Percentiles rank a stretch among this genome's conserved stretches.
Evolutionary conservation across 148 eudicot genomes (phyloP).

Genomic region (Bassia scoparia): DNA sequence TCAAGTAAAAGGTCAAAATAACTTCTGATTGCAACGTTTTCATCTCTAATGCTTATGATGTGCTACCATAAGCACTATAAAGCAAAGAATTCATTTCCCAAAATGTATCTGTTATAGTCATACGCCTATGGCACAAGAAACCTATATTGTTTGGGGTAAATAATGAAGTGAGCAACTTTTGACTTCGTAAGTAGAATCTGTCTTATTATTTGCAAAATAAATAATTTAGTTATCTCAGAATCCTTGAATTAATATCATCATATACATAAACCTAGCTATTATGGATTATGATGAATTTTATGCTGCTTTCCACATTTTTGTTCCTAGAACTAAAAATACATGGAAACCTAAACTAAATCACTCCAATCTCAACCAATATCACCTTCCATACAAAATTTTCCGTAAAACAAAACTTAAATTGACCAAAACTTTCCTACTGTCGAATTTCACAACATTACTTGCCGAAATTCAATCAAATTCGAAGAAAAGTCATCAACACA

Average conservation of each 20-base stretch:
- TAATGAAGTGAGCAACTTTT: background rate
- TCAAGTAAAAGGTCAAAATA: background rate
- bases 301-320: background rate
- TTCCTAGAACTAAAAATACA: background rate
- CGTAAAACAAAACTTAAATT: background rate
- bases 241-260: background rate
- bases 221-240: background rate
- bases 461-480: background rate
- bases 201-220: background rate
- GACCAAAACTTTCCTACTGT: background rate
- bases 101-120: too few relatives aligned
- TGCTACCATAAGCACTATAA: background rate
- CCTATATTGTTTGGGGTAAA: background rate
- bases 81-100: background rate
- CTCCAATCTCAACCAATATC: background rate
- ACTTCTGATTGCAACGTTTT: too few relatives aligned
- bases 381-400: background rate
- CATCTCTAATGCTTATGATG: background rate
- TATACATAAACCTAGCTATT: background rate
- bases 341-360: background rate
- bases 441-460: background rate
- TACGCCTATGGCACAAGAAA: background rate
- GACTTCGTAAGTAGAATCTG: background rate
- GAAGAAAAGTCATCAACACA: background rate
- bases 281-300: background rate